Evolutionary conservation across 2,329 filamentous ascomycete genomes (phyloP), one percentile per base, ranked within the genome.

Genomic region (Ascochyta pisi): DNA sequence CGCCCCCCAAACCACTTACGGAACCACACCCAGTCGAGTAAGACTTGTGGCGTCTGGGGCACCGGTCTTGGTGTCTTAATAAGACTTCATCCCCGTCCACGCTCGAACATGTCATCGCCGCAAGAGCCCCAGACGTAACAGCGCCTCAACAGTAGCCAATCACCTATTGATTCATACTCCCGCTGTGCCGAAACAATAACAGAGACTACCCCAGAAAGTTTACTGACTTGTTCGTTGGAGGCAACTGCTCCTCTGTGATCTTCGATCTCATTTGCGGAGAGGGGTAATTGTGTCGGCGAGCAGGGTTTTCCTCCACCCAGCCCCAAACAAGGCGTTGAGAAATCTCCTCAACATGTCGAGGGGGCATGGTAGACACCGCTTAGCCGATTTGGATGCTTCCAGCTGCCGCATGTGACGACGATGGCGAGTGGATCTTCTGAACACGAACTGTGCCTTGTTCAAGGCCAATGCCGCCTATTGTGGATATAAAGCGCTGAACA

Each of bases 341-440:
- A 23, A 19, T 16, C n/a, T 42, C 12, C 37, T 15, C 50, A 55
- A 47, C 31, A 50, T 37, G 44, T 47, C 47, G 53, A 58, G 57
- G 55, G 47, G 57, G 50, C 5, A n/a, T 50, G 23, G 37, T 60
- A 60, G 59, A 60, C 54, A 51, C 49, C 53, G 51, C 50, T 50
- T 39, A 49, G 53, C 62, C 46, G 52, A 60, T 63, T 61, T 57
- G 49, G 52, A 54, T 33, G 47, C n/a, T 42, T 45, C 34, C 49
- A 44, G 41, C 19, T 46, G 49, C 55, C 51, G 60, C 63, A 68
- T 68, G 67, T 66, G 66, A 68, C 43, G 57, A 63, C 54, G 63
- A 61, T 47, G 55, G 53, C 42, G 37, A 57, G 57, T 54, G 47
- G 53, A 58, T 50, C 49, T 44, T 39, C 41, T 48, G 40, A 52